Evolutionary conservation across 1,284 basidiomycete species (phyloP), one percentile per base, ranked within the genome.

Genomic region (Ustilago bromivora): DNA sequence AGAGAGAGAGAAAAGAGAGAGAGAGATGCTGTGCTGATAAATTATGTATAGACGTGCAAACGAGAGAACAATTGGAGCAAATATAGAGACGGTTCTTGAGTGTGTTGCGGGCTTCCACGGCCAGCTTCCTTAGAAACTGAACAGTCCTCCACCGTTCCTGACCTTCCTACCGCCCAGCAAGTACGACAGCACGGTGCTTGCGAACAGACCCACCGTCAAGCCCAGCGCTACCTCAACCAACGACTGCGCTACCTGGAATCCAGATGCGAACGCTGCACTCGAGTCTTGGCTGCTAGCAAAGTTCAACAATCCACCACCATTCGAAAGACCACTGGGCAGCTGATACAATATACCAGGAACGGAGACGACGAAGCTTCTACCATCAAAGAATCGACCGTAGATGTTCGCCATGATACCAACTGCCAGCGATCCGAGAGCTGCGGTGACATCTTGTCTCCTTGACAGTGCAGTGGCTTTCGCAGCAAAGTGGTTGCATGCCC

Each of bases 361-460:
- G 9, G 78, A 85, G 9, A 93, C 90, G 23, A 93, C 91, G 79
- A 93, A 94, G 2, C 92, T 91, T 61, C 92, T 92, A 2, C 92
- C 92, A 38, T 90, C 88, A 84, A 93, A 92, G 86, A 95, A 90
- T 49, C 93, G 90, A 11, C 92, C 93, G 75, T 94, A 96, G 13
- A 95, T 55, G 85, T 95, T 95, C 36, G 94, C 90, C 49, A 94
- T 88, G 60, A 95, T 88, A 9, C 94, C 94, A 47, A 96, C 94
- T 1, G 91, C 91, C 78, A 96, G 93, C 0, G 93, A 88, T 11
- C 88, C 92, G 36, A 92, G 90, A 60, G 76, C 85, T 1, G 86
- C 85, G 3, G 83, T 84, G 28, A 88, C 84, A 51, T 82, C 76
- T 46, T 80, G 76, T 12, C 79, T 66, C 6, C 63, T 43, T 11